Percentiles rank a stretch among this genome's conserved stretches.
Conservation (phyloP, 768 basidiomycete species). For the Leccinum subgranulosum region DNA sequence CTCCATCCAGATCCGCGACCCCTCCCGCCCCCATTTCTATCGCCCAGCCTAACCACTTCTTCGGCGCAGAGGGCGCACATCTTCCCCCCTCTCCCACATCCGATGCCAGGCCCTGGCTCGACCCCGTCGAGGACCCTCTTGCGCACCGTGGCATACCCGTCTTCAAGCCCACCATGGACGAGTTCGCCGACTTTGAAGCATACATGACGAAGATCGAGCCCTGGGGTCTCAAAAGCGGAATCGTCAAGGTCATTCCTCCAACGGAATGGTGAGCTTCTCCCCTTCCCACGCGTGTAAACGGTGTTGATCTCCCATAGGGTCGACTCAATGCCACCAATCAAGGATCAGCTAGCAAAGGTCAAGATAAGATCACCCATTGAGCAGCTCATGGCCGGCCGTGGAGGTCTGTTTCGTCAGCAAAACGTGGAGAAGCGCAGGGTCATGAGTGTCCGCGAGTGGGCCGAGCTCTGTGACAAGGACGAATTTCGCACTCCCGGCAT, state of each 20-base stretch:
- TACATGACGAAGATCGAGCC: slow-evolving; percentile 85
- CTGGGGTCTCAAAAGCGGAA: slow-evolving; percentile 90
- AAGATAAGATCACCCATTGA: slow-evolving; percentile 90
- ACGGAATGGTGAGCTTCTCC: slow-evolving; percentile 73
- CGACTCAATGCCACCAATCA: slow-evolving; percentile 66
- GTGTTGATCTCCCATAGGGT: slow-evolving; percentile 46
- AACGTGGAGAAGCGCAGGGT: slow-evolving; percentile 85
- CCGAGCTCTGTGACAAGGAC: slow-evolving; percentile 67
- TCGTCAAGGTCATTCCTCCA: slow-evolving; percentile 95
- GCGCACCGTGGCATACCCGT: slow-evolving; percentile 93
- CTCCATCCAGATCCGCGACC: slow-evolving; percentile 50
- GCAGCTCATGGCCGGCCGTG: slow-evolving; percentile 85
- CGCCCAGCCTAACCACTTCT: slow-evolving; percentile 83
- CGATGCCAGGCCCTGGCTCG: slow-evolving; percentile 62
- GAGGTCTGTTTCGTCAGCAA: slow-evolving; percentile 84
- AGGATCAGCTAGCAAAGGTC: slow-evolving; percentile 65
- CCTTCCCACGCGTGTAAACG: slow-evolving; percentile 12
- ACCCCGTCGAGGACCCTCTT: slow-evolving; percentile 76
- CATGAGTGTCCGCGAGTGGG: slow-evolving; percentile 88
- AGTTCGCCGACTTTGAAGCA: slow-evolving; percentile 88
- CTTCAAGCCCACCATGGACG: slow-evolving; percentile 90
- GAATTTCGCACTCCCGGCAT: slow-evolving; percentile 74
- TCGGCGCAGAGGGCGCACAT: slow-evolving; percentile 47
- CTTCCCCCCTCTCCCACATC: slow-evolving; percentile 61
- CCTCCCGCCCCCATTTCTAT: slow-evolving; percentile 39